Base-by-base conservation (phyloP, 1,139 yeast species). In the Pichia cactophila region DNA sequence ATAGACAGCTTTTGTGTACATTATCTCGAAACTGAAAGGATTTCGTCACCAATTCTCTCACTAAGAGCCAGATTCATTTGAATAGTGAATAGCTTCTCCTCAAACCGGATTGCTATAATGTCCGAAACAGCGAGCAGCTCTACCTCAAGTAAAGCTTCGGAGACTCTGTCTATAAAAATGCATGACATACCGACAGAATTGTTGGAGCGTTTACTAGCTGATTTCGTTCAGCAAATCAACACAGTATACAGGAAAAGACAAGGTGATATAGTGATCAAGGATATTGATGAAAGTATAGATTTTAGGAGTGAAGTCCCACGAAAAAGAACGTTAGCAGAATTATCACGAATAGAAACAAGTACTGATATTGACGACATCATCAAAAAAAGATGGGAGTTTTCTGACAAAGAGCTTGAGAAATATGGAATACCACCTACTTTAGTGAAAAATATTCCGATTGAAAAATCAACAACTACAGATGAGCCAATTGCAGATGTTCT, bases 291-390 rank as follows among this genome's bases (percentile, higher is more conserved):
- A 8, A 38, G 23, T 38, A 5, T 12, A 23, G 28, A 20, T 10
- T 5, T 11, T 20, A 20, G 14, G 11, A 33, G 12, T n/a, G 16
- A 14, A 38, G n/a, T 5, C 37, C 0, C 69, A 70, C 42, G 64
- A 23, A 42, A 42, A 37, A 33, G 44, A 11, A 26, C 47, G 1
- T 26, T 38, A 1, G 50, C 46, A 3, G 47, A 42, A 5, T 26
- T 43, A 1, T 35, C 40, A 9, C 47, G 42, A 29, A 20, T 23
- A 14, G 28, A 20, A 12, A 37, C 39, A 5, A 12, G 80, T 0
- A 62, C 64, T 12, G 72, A 72, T 37, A 80, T 9, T 5, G n/a
- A 38, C 5, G 9, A 10, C 11, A 44, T 41, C 12, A 6, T 33
- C 3, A 20, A 40, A 5, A 20, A 33, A 14, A 29, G 53, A 29